phyloP scores from a whole-genome alignment of 345 rosid genomes.

The Ailanthus altissimus region DNA sequence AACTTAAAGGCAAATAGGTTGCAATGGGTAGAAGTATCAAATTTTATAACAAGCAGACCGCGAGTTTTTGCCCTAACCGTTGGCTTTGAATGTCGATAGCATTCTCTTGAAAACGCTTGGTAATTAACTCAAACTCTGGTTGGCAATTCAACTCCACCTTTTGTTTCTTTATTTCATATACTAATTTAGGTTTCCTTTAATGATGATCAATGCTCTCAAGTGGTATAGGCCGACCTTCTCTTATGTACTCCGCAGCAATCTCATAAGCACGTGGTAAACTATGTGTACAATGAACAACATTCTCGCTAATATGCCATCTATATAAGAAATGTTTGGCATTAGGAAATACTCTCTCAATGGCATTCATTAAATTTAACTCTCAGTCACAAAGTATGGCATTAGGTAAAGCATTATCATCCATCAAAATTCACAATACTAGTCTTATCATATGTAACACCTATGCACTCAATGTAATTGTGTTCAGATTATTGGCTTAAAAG shows the following conservation, averaged over 20 bases:
- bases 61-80: too few species aligned
- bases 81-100: background rate
- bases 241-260: background rate
- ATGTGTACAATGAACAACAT: background rate
- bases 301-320: background rate
- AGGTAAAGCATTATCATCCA: background rate
- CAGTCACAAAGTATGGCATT: background rate
- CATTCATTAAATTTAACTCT: background rate
- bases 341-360: background rate
- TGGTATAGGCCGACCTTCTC: background rate
- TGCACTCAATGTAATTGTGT: background rate
- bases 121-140: background rate
- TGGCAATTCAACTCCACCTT: background rate
- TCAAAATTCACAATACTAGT: background rate
- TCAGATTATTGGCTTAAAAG: background rate
- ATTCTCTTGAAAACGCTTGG: background rate
- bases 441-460: background rate
- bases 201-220: background rate
- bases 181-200: background rate
- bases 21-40: too few species aligned
- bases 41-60: too few species aligned
- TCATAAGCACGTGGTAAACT: background rate
- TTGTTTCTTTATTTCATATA: background rate
- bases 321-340: background rate
- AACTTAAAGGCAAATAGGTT: too few species aligned